phyloP scores from a whole-genome alignment of 75 land plant species.

The Picea sitchensis region DNA sequence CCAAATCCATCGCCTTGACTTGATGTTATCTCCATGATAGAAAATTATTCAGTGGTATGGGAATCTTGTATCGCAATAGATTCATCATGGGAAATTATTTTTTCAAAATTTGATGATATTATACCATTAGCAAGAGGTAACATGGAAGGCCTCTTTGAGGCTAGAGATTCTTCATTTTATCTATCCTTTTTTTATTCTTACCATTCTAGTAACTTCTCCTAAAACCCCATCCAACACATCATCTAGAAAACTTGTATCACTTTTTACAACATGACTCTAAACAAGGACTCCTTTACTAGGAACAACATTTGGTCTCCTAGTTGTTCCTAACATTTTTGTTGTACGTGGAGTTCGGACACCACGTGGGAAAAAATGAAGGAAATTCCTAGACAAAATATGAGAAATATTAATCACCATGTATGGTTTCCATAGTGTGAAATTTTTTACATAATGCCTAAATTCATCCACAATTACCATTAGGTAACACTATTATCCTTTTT shows the following conservation, averaged over 20 bases:
- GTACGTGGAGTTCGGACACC: no score
- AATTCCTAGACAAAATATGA: no score
- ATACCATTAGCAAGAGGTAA: not conserved
- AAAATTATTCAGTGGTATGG: conserved; percentile 18
- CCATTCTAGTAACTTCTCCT: conserved; percentile 8
- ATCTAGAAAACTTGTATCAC: not conserved
- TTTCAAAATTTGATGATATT: not conserved
- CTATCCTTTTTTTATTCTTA: conserved; percentile 19
- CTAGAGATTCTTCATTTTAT: conserved; percentile 7
- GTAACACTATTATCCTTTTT: no score
- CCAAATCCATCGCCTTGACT: conserved; percentile 14
- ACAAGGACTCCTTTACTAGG: conserved; percentile 16
- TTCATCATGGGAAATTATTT: not conserved
- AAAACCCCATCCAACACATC: conserved; percentile 7
- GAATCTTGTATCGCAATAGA: not conserved
- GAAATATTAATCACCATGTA: no score
- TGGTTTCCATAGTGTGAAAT: no score
- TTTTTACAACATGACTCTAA: conserved; percentile 13
- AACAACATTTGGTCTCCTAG: conserved; percentile 6
- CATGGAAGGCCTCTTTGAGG: not conserved
- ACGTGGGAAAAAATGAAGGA: no score
- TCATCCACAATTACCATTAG: no score
- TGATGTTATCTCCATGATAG: conserved; percentile 23
- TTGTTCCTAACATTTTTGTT: not conserved
- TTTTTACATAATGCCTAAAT: no score